Base-by-base conservation (phyloP, 441 rosid species). In the Adansonia gregorii region DNA sequence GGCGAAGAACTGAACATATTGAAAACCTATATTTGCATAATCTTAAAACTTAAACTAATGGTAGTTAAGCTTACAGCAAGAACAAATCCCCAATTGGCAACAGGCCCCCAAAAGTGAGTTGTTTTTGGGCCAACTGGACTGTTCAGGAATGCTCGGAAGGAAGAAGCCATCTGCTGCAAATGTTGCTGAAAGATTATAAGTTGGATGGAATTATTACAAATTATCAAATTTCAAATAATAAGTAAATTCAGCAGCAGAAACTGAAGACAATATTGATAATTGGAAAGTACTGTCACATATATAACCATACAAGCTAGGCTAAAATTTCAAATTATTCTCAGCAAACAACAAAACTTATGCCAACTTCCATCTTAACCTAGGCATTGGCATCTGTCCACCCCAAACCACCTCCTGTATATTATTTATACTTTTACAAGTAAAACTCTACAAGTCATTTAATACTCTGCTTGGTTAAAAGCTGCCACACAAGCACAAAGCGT, bases 81-180 rank as follows among this genome's bases (percentile, higher is more conserved):
- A 72, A 94, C 98, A 8, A 94, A 91, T 67, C 99, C 98, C 99
- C 99, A 96, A 61, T 96, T 96, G 60, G 98, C 98, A 73, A 96
- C 83, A 60, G 99, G 99, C 8, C 99, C 99, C 98, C 99, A 94
- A 77, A 94, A 96, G 81, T 94, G 98, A 35, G 96, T 93, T 51
- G 99, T 94, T 84, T 96, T 94, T 0, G 98, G 99, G 48, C 98
- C 99, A 83, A 96, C 81, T 0, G 99, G 98, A 76, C 98, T 94
- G 91, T 94, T 94, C 89, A 83, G 89, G 86, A 96, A 90, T 67
- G 98, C 82, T 80, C 83, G 86, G 80, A 96, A 91, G 14, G 96
- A 80, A 83, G 98, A 88, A 82, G 88, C 87, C 88, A 81, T 83
- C 56, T 17, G 24, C 27, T 8, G 72, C 6, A 41, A 71, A 71